phyloP scores from a whole-genome alignment of 768 basidiomycete species.

The Trichaptum fuscoviolaceum region DNA sequence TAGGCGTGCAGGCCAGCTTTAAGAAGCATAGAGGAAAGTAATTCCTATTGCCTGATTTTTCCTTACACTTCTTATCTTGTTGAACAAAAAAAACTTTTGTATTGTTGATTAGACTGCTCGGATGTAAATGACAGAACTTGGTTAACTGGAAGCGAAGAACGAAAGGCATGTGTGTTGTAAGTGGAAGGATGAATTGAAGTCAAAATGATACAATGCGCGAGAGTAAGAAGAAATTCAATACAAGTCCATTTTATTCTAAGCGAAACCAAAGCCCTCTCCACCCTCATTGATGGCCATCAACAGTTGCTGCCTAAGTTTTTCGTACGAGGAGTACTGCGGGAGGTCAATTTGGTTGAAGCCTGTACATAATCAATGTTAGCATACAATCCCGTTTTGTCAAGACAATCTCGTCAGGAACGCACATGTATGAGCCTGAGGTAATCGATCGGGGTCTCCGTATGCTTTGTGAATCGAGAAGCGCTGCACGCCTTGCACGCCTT shows the following conservation, averaged over 20 bases:
- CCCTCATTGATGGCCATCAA: constrained; percentile 93
- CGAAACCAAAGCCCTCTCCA: constrained; percentile 92
- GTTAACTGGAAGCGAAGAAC: not conserved
- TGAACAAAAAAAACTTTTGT: not conserved
- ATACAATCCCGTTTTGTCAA: constrained; percentile 13
- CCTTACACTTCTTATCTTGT: not conserved
- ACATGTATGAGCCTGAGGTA: constrained; percentile 92
- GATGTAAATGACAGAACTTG: not conserved
- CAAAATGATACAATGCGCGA: not conserved
- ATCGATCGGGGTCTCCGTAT: constrained; percentile 77
- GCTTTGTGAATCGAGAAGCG: constrained; percentile 95
- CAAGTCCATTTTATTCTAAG: constrained; percentile 22
- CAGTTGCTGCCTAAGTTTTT: constrained; percentile 89
- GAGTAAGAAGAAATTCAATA: not conserved
- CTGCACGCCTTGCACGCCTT: constrained; percentile 90
- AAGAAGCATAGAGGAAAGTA: constrained; percentile 60
- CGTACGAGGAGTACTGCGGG: constrained; percentile 92
- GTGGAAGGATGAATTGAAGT: not conserved
- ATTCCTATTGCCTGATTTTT: not conserved
- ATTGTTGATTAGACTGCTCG: not conserved
- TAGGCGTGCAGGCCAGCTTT: constrained; percentile 75
- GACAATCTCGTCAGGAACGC: constrained; percentile 23
- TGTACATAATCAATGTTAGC: constrained; percentile 24
- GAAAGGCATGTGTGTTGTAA: not conserved
- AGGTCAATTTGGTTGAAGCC: constrained; percentile 95